These are phyloP conservation scores for Myrmaecium sp. DNA, from an alignment of 2,329 filamentous ascomycete species.

Conservation along the genomic window DNA sequence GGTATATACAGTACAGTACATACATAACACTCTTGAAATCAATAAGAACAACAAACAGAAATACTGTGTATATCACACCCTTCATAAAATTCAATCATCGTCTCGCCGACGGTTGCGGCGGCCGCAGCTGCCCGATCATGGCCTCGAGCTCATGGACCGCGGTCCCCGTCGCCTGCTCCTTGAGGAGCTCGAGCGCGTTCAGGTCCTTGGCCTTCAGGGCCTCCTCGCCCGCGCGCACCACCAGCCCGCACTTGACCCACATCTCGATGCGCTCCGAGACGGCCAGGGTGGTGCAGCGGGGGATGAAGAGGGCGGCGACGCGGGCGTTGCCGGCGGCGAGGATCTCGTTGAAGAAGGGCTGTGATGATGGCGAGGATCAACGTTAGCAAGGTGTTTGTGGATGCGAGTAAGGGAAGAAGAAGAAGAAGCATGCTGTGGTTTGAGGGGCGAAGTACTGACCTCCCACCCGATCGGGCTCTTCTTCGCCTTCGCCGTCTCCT, in stretches of 20 bases:
- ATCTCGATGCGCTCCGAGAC: conserved; percentile 61
- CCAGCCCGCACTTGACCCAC: conserved; percentile 92
- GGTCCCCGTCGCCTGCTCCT: conserved; percentile 54
- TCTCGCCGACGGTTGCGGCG: too few relatives aligned
- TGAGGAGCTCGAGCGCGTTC: conserved; percentile 54
- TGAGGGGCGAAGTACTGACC: conserved; percentile 35
- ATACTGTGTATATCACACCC: too few relatives aligned
- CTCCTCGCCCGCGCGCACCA: conserved; percentile 79
- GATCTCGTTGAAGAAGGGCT: conserved; percentile 85
- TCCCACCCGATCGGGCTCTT: conserved; percentile 96
- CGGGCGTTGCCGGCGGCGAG: conserved; percentile 80
- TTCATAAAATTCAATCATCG: too few relatives aligned
- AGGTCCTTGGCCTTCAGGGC: conserved; percentile 67
- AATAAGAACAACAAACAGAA: too few relatives aligned
- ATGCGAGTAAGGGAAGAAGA: conserved; percentile 1
- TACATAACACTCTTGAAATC: too few relatives aligned
- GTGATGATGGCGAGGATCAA: conserved; percentile 5
- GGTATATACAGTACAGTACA: too few relatives aligned
- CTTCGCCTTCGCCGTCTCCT: conserved; percentile 60
- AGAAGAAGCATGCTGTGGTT: background rate
- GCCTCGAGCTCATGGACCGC: conserved; percentile 69
- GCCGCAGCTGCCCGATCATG: conserved; percentile 43
- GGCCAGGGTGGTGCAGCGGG: conserved; percentile 63
- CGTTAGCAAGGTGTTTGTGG: conserved; percentile 1
- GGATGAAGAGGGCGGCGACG: conserved; percentile 66